Base-by-base conservation (phyloP, 2,329 filamentous ascomycete genomes). In the Coleophoma cylindrospora region DNA sequence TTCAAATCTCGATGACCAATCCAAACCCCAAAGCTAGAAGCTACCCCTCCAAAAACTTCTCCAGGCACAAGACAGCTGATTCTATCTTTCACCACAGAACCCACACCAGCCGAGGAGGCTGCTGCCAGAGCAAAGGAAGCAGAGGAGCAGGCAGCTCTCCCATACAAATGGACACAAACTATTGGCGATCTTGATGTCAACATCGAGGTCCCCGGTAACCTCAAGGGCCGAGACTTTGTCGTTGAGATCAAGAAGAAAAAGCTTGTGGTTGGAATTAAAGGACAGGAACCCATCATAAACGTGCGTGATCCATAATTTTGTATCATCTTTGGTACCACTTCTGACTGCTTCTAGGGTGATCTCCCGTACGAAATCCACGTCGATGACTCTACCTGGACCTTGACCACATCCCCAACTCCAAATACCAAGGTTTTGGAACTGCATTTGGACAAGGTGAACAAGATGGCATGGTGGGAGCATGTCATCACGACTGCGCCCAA, bases 401-500 rank as follows among this genome's bases (percentile, higher is more conserved):
- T 99, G 44, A 80, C 87, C 51, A 76, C 86, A 17, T 81, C 83
- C 45, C 69, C 83, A 1, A 74, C 57, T 46, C 66, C 59, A 43
- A 71, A 67, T 21, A 74, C 73, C 60, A 88, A 95, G 72, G 86
- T 90, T 65, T 69, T 96, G 59, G 82, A 86, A 65, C 81, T 97
- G 60, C 91, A 96, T 70, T 86, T 99, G 47, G 91, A 96, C 76
- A 99, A 99, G 73, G 72, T 82, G 59, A 96, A 96, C 77, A 94
- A 96, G 78, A 87, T 95, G 83, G 89, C 96, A 72, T 99, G 94
- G 94, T 99, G 94, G 94, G 74, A 89, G 33, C 91, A 97, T 71
- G 89, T 97, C 37, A 80, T 97, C 34, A 95, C 86, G 8, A 72
- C 74, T 7, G 92, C 91, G 4, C 94, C 94, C 56, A 88, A 86